These are phyloP conservation scores for Yarrowia sp. DNA, from an alignment of 805 yeast species.

Conservation along the genomic window DNA sequence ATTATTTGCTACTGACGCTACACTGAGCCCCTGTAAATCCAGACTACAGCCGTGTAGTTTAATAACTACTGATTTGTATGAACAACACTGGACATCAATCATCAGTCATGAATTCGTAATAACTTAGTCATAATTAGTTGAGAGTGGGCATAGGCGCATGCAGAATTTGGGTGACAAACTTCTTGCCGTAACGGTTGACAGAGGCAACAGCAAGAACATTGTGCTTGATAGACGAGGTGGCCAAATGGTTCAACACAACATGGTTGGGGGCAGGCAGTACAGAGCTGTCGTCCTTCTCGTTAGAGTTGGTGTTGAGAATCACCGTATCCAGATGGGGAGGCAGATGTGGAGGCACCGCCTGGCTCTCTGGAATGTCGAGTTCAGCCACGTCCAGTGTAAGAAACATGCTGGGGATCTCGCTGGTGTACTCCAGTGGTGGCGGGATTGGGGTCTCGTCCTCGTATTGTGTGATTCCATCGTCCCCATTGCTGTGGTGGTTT, in stretches of 20 bases:
- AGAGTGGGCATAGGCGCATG: constrained; percentile 58
- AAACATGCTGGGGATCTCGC: constrained; percentile 35
- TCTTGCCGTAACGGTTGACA: constrained; percentile 73
- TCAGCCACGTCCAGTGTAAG: constrained; percentile 31
- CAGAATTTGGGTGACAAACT: constrained; percentile 76
- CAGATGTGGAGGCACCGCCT: constrained; percentile 76
- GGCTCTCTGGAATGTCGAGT: constrained; percentile 32
- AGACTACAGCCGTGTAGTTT: too few relatives aligned
- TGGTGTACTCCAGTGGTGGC: constrained; percentile 30
- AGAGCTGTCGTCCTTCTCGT: constrained; percentile 76
- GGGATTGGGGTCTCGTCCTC: background rate
- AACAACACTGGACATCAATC: background rate
- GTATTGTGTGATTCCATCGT: constrained; percentile 18
- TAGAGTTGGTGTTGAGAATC: constrained; percentile 58
- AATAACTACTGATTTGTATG: too few relatives aligned
- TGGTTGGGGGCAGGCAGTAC: constrained; percentile 93
- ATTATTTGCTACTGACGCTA: too few relatives aligned
- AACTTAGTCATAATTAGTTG: constrained; percentile 14
- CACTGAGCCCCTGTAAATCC: too few relatives aligned
- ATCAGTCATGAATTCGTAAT: constrained; percentile 3
- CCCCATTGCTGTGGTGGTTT: background rate
- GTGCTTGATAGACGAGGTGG: constrained; percentile 93
- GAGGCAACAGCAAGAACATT: constrained; percentile 92
- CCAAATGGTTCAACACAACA: constrained; percentile 88
- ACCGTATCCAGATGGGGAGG: constrained; percentile 91